Evolutionary conservation across 2,329 filamentous ascomycete genomes (phyloP), one percentile per base, ranked within the genome.

Genomic region (Daldinia sp.): DNA sequence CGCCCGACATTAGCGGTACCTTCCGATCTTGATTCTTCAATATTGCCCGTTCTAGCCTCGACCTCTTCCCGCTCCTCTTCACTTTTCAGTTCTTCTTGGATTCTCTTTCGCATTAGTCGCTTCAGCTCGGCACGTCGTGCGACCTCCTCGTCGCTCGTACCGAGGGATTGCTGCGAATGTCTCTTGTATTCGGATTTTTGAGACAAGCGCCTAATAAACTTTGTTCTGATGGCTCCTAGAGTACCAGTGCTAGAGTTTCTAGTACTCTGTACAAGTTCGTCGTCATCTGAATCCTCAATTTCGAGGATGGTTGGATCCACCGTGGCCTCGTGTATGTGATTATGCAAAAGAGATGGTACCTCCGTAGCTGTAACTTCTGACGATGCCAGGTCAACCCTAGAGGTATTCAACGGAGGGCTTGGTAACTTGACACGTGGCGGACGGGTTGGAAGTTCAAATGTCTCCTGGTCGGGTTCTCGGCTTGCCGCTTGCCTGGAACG

Each of bases 111-210:
- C 73, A 84, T 82, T 7, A 87, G 75, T 17, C 84, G 79, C 67
- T 80, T 83, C 55, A 88, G 73, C 67, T 87, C 85, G 25, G 84
- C 85, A 66, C 85, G 79, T 25, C 84, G 79, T 52, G 83, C 81
- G 41, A 85, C 70, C 65, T 85, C 83, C 63, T 85, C 83, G 21
- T 84, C 77, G 47, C 80, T 84, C 49, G 77, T 79, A 10, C 81
- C 80, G 29, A 80, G 73, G 13, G 79, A 79, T 3, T 76, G 75
- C 30, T 75, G 78, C 2, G 80, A 79, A 32, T 76, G 77, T 27
- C 78, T 72, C 45, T 77, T 80, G 1, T 72, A 69, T 6, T 79
- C 74, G 3, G 75, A 77, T 17, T 82, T 80, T 21, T 80, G 76
- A 1, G 83, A 84, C 4, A 85, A 74, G 34, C 79, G 81, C 43